A percentile compares a stretch with the other conserved stretches of the same genome.
Evolutionary conservation across 306 rosid species (phyloP).

Genomic region (Rubus parviflorus): DNA sequence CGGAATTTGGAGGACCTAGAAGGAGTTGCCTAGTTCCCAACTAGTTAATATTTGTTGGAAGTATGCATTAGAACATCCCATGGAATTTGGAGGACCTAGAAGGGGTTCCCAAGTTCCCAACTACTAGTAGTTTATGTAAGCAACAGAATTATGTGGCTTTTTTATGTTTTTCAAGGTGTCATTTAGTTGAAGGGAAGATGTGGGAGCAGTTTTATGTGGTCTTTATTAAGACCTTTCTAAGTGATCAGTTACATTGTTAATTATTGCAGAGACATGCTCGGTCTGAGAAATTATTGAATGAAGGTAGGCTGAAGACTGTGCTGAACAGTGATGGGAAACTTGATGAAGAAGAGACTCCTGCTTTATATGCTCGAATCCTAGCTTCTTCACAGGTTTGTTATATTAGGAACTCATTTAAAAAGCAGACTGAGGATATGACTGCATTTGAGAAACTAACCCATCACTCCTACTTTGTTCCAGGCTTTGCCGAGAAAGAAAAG

Average conservation of each 20-base stretch:
- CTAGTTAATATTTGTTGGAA: too few species aligned
- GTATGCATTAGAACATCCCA: not conserved
- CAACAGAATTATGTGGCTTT: not conserved
- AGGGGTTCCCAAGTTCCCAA: not conserved
- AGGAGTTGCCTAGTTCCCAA: not conserved
- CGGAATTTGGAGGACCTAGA: not conserved
- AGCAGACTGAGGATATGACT: constrained; percentile 6
- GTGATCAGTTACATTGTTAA: constrained; percentile 16
- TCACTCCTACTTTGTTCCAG: constrained; percentile 28
- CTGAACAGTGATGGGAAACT: constrained; percentile 80
- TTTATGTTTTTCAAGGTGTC: not conserved
- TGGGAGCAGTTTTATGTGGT: constrained; percentile 13
- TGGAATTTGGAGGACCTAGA: not conserved
- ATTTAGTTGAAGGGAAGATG: constrained; percentile 6
- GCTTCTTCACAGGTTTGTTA: constrained; percentile 51
- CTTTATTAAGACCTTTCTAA: not conserved
- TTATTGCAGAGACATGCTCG: constrained; percentile 77
- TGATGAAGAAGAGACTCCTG: constrained; percentile 51
- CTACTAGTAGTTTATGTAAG: not conserved
- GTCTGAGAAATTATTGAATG: constrained; percentile 65
- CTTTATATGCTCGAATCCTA: constrained; percentile 39
- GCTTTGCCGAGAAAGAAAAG: constrained; percentile 41
- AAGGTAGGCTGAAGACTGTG: constrained; percentile 72
- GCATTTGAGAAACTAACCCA: constrained; percentile 12
- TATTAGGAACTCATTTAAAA: not conserved